Percentiles rank a stretch among this genome's conserved stretches.
Evolutionary conservation across 345 rosid species (phyloP).

Genomic region (Melaleuca alternifolia): DNA sequence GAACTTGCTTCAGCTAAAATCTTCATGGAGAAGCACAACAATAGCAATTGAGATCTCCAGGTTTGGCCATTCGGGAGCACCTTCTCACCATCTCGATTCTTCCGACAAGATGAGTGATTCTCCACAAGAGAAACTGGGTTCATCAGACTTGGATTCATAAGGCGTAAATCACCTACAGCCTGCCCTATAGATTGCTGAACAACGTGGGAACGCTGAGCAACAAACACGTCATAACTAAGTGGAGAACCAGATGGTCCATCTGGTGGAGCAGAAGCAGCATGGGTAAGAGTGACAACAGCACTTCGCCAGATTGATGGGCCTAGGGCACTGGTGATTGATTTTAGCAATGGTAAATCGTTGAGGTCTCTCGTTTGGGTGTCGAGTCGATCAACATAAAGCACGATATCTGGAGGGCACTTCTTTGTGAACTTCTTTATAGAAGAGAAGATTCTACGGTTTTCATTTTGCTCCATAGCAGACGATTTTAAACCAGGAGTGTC

Average conservation of each 20-base stretch:
- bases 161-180: constrained; percentile 81
- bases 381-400: constrained; percentile 80
- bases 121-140: constrained; percentile 89
- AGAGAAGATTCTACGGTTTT: constrained; percentile 50
- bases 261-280: constrained; percentile 95
- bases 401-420: constrained; percentile 73
- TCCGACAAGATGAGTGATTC: constrained; percentile 79
- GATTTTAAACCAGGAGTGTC: constrained; percentile 83
- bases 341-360: constrained; percentile 73
- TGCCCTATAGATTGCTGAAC: constrained; percentile 93
- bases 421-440: constrained; percentile 56
- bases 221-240: constrained; percentile 79
- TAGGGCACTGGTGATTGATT: constrained; percentile 50
- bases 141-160: constrained; percentile 88
- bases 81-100: constrained; percentile 80
- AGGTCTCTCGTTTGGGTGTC: constrained; percentile 80
- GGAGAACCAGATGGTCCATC: constrained; percentile 92
- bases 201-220: constrained; percentile 85
- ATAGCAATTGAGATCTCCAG: constrained; percentile 79
- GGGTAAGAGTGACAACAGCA: constrained; percentile 81
- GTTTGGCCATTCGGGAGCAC: constrained; percentile 87
- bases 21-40: constrained; percentile 78
- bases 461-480: constrained; percentile 70
- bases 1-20: constrained; percentile 73
- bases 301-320: constrained; percentile 85